Percentiles rank a stretch among this genome's conserved stretches.
Evolutionary conservation across 108 stramenopile species (phyloP).

Genomic region (Cafeteria roenbergensis): DNA sequence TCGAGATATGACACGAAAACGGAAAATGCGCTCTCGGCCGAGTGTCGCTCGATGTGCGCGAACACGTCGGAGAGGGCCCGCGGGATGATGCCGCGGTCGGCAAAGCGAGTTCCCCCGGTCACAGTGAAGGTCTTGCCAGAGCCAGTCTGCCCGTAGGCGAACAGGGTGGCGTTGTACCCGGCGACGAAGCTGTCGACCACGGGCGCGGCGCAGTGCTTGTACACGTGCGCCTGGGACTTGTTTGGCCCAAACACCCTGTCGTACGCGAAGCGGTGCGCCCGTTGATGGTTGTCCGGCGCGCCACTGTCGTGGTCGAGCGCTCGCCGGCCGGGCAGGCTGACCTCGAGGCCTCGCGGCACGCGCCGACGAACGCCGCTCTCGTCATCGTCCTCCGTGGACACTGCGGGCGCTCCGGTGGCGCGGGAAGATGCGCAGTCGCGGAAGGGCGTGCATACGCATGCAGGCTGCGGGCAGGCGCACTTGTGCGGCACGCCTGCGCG

Average conservation of each 20-base stretch:
- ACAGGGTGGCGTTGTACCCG: slow-evolving; percentile 14
- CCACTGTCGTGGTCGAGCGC: too few species aligned
- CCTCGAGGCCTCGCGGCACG: too few species aligned
- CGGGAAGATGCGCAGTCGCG: too few species aligned
- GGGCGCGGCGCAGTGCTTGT: background rate
- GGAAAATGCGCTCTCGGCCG: slow-evolving; percentile 8
- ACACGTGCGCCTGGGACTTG: background rate
- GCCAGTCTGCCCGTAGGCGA: slow-evolving; percentile 48
- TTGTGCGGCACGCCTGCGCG: too few species aligned
- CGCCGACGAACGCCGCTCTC: too few species aligned
- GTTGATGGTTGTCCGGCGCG: too few species aligned
- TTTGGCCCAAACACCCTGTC: slow-evolving; percentile 13
- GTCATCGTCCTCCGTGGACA: too few species aligned
- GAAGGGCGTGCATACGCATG: too few species aligned
- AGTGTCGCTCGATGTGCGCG: slow-evolving; percentile 15
- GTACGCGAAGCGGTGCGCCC: background rate
- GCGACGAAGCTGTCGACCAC: background rate
- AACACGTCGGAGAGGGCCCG: slow-evolving; percentile 39
- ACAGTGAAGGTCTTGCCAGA: slow-evolving; percentile 54
- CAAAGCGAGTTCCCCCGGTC: slow-evolving; percentile 34
- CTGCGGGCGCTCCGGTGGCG: too few species aligned
- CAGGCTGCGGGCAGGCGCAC: too few species aligned
- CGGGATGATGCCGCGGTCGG: slow-evolving; percentile 44
- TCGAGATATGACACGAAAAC: slow-evolving; percentile 38
- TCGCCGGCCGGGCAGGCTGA: too few species aligned